Percentiles rank a stretch among this genome's conserved stretches.
Conservation (phyloP, 495 filamentous ascomycete genomes). For the Thozetella sp. region DNA sequence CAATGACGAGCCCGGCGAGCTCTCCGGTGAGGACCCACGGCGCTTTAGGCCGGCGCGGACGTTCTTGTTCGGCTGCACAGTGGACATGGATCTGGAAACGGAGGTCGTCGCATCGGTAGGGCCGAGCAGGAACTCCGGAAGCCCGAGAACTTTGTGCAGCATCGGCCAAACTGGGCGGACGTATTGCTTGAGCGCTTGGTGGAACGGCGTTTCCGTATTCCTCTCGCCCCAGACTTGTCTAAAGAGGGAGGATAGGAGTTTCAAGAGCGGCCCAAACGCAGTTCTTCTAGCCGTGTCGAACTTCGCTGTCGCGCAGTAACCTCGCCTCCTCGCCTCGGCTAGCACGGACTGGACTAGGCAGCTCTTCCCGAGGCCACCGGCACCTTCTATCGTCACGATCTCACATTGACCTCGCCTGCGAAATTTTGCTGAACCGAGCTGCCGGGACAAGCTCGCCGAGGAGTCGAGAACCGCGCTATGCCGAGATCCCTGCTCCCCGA, state of each 20-base stretch:
- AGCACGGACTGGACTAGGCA: slow-evolving; percentile 79
- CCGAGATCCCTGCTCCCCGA: slow-evolving; percentile 28
- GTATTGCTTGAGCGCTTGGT: slow-evolving; percentile 71
- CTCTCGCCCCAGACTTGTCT: slow-evolving; percentile 91
- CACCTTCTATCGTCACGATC: slow-evolving; percentile 75
- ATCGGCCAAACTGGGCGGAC: slow-evolving; percentile 78
- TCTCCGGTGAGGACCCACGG: slow-evolving; percentile 43
- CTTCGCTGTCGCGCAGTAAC: slow-evolving; percentile 83
- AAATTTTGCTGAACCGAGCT: slow-evolving; percentile 55
- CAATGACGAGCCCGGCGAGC: slow-evolving; percentile 21
- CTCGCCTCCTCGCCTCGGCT: slow-evolving; percentile 67
- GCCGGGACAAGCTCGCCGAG: slow-evolving; percentile 39
- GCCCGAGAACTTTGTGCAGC: slow-evolving; percentile 73
- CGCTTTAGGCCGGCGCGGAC: slow-evolving; percentile 24
- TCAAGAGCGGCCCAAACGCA: slow-evolving; percentile 82
- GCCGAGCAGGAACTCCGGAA: slow-evolving; percentile 74
- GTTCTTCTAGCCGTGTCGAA: slow-evolving; percentile 80
- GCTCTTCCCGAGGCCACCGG: slow-evolving; percentile 81
- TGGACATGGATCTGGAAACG: slow-evolving; percentile 16
- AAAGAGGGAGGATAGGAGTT: slow-evolving; percentile 78
- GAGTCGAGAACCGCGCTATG: slow-evolving; percentile 27
- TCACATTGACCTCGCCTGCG: slow-evolving; percentile 72
- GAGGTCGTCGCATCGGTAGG: slow-evolving; percentile 20
- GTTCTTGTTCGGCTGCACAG: slow-evolving; percentile 16
- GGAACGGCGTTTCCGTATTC: slow-evolving; percentile 81